A percentile compares a stretch with the other conserved stretches of the same genome.
phyloP scores from a whole-genome alignment of 257 asterid genomes.

The Solanum clarkiae region DNA sequence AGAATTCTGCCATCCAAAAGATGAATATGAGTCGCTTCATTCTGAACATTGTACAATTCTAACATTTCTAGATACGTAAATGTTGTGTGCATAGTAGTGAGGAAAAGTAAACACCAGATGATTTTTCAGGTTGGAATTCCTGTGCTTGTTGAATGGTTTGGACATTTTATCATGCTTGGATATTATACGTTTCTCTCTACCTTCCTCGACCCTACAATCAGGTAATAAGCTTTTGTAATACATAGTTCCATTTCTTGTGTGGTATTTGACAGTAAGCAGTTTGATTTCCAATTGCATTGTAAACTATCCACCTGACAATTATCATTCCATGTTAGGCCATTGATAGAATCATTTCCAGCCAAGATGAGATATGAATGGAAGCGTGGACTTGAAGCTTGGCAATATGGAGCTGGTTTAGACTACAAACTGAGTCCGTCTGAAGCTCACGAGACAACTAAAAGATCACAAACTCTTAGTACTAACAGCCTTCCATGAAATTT shows the following conservation, averaged over 20 bases:
- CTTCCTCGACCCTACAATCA: conserved; percentile 49
- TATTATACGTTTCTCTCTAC: conserved; percentile 70
- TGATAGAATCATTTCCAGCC: conserved; percentile 37
- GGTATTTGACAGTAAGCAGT: background rate
- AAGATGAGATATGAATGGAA: conserved; percentile 59
- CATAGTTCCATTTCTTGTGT: background rate
- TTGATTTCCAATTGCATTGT: background rate
- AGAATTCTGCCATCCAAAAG: background rate
- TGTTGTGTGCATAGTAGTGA: background rate
- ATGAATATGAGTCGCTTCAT: background rate
- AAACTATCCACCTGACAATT: background rate
- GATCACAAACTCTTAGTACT: background rate
- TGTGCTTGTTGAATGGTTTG: conserved; percentile 75
- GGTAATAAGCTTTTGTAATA: conserved; percentile 24
- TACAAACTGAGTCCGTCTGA: conserved; percentile 27
- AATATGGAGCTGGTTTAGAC: conserved; percentile 94
- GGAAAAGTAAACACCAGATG: background rate
- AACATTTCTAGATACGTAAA: background rate
- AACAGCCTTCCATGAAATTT: background rate
- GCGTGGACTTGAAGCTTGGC: conserved; percentile 84
- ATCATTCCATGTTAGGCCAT: conserved; percentile 34
- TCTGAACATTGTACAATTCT: background rate
- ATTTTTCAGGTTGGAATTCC: conserved; percentile 64
- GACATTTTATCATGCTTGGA: conserved; percentile 85
- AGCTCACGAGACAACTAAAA: background rate